phyloP scores from a whole-genome alignment of 2,329 filamentous ascomycete genomes.

The Ophiostoma tasmaniense region DNA sequence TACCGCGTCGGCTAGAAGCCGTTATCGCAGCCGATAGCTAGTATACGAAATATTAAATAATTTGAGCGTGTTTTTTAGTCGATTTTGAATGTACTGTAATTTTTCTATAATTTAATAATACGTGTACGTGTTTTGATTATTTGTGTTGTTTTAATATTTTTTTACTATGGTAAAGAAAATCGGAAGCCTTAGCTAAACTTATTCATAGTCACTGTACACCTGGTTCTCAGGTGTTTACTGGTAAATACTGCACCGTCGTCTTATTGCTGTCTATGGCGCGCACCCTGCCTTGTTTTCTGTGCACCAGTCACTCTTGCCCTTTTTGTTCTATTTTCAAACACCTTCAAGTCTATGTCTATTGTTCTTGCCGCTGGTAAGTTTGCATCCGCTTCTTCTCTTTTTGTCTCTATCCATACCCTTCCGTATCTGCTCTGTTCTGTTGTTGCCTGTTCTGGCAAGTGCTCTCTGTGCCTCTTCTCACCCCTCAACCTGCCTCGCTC shows the following conservation, averaged over 20 bases:
- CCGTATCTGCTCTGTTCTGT: not conserved
- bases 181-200: too few relatives aligned
- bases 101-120: too few relatives aligned
- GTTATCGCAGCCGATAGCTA: too few relatives aligned
- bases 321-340: not conserved
- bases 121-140: too few relatives aligned
- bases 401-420: not conserved
- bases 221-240: not conserved
- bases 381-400: not conserved
- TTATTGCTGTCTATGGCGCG: not conserved
- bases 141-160: too few relatives aligned
- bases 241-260: not conserved
- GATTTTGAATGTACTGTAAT: too few relatives aligned
- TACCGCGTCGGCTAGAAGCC: too few relatives aligned
- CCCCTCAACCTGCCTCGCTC: not conserved
- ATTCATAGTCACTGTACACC: not conserved
- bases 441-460: constrained; percentile 1
- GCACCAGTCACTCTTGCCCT: not conserved
- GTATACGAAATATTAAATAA: too few relatives aligned
- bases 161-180: too few relatives aligned
- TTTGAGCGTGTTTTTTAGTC: too few relatives aligned
- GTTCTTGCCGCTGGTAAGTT: constrained; percentile 1
- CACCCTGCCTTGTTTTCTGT: not conserved
- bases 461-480: not conserved
- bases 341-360: not conserved